Percentiles rank a stretch among this genome's conserved stretches.
These are phyloP conservation scores for Corchorus capsularis DNA, from an alignment of 345 rosid genomes.

Conservation along the genomic window DNA sequence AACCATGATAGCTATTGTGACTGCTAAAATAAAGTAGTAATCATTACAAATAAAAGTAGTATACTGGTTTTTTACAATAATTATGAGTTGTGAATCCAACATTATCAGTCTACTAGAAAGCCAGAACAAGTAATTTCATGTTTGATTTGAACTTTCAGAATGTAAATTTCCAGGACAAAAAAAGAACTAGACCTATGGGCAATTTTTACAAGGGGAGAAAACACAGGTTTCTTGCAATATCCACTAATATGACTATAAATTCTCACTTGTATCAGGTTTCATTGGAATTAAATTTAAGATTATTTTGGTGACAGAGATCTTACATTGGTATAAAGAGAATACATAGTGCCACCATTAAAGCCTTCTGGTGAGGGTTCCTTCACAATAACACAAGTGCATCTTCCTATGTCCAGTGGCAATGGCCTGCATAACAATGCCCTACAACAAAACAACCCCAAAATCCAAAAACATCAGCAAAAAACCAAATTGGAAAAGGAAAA, in stretches of 20 bases:
- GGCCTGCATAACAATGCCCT: conserved; percentile 86
- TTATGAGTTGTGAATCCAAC: background rate
- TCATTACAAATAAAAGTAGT: background rate
- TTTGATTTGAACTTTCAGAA: background rate
- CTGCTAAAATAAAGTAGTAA: background rate
- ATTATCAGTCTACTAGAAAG: background rate
- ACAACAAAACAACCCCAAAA: conserved; percentile 24
- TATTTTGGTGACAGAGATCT: conserved; percentile 18
- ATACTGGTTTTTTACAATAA: background rate
- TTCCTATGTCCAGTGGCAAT: conserved; percentile 84
- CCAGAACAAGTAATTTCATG: background rate
- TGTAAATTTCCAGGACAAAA: background rate
- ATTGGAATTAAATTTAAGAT: too few relatives aligned
- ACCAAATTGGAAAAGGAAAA: background rate
- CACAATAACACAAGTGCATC: conserved; percentile 83
- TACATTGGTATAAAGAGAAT: conserved; percentile 84
- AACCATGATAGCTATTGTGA: too few relatives aligned
- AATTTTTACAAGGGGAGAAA: too few relatives aligned
- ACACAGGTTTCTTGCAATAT: background rate
- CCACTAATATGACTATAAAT: too few relatives aligned
- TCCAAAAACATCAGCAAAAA: background rate
- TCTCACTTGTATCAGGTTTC: too few relatives aligned
- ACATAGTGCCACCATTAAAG: conserved; percentile 54
- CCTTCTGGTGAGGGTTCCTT: conserved; percentile 64
- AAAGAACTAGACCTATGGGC: background rate